Conservation (phyloP, 306 rosid genomes). For the Purshia tridentata region DNA sequence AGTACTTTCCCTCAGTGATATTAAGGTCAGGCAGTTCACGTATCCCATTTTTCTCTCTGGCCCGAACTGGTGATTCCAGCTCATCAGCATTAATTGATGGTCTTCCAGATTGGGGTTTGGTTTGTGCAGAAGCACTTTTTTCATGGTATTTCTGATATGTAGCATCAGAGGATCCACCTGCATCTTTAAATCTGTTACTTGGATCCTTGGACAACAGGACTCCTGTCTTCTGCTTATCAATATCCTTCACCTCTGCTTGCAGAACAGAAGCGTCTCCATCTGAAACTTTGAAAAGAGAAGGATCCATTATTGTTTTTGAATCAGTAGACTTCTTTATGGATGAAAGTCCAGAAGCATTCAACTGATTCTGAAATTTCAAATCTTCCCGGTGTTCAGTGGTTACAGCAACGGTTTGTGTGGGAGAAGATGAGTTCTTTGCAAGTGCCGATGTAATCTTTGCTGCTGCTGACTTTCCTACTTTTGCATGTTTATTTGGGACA, state of each 20-base stretch:
- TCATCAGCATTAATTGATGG: slow-evolving; percentile 41
- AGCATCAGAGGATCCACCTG: slow-evolving; percentile 48
- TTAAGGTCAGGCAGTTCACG: slow-evolving; percentile 68
- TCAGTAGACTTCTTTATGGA: slow-evolving; percentile 64
- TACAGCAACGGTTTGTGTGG: slow-evolving; percentile 46
- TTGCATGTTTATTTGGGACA: slow-evolving; percentile 56
- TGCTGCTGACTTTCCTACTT: slow-evolving; percentile 59
- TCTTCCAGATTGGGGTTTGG: slow-evolving; percentile 69
- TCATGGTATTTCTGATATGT: slow-evolving; percentile 59
- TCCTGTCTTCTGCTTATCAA: slow-evolving; percentile 65
- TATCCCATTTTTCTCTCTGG: slow-evolving; percentile 64
- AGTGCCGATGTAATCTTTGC: slow-evolving; percentile 51
- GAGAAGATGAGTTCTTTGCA: slow-evolving; percentile 46
- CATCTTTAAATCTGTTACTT: slow-evolving; percentile 59
- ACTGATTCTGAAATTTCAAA: slow-evolving; percentile 51
- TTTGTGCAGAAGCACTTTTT: slow-evolving; percentile 53
- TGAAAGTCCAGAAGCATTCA: slow-evolving; percentile 42
- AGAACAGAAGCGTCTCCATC: slow-evolving; percentile 51
- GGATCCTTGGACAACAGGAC: slow-evolving; percentile 48
- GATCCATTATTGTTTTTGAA: slow-evolving; percentile 46
- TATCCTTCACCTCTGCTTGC: slow-evolving; percentile 52
- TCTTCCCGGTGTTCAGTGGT: slow-evolving; percentile 50
- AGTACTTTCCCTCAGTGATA: slow-evolving; percentile 49
- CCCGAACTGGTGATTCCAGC: slow-evolving; percentile 44
- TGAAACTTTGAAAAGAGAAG: slow-evolving; percentile 55